Evolutionary conservation across 83 land plant genomes (phyloP), one percentile per base, ranked within the genome.

Genomic region (Picea abies): DNA sequence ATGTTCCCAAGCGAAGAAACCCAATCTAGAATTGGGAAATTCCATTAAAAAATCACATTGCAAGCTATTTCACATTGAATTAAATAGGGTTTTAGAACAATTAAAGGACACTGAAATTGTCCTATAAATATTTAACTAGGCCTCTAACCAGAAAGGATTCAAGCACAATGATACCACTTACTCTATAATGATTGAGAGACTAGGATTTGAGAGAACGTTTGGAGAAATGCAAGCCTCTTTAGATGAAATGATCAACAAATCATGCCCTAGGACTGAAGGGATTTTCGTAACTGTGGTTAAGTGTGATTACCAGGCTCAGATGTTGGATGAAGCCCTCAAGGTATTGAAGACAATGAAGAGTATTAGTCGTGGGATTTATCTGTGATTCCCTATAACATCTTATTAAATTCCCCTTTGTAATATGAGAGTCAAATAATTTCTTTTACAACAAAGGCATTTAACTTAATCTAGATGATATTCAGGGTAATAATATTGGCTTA

Each of bases 71-170:
- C 84, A 84, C 23, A 76, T 81, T n/a, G 62, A 78, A 29, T 23
- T 83, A 37, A 25, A 76, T 60, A 37, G 47, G 76, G 80, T 80
- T 75, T 76, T 86, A 83, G 76, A 86, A 65, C 32, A 23, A 58
- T 63, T 63, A n/a, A 10, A 25, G 63, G 84, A 82, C 61, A 26
- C 78, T 80, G 66, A 56, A 60, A 79, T 83, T 10, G 83, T 82
- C 19, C 19, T 87, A 19, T 39, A 72, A 82, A 63, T 87, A 19
- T 84, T 84, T 70, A 82, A 79, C 79, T 87, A 84, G 86, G 86
- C 84, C 23, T 69, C 84, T 0, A 5, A 20, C 22, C 89, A 87
- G 69, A 78, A 73, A 32, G 14, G 49, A 12, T 82, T 82, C 67
- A 52, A 41, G 3, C 88, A 80, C 62, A 82, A 85, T 5, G 79